Evolutionary conservation across 1,284 basidiomycete species (phyloP), one percentile per base, ranked within the genome.

Genomic region (Schizopora paradoxa): DNA sequence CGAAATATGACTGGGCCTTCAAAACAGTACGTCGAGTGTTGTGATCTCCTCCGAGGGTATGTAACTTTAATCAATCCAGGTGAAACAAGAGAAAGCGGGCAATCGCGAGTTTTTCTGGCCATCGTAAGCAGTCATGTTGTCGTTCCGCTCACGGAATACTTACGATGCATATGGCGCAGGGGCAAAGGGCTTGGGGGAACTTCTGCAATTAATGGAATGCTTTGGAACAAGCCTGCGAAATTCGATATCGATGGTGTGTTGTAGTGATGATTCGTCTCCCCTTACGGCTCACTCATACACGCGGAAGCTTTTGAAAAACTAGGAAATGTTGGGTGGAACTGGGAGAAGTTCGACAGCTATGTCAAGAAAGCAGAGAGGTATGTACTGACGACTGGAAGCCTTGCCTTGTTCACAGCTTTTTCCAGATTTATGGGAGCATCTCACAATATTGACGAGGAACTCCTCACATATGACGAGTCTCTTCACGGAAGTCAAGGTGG

Each of bases 1-100:
- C 51, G 0, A 33, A 57, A 31, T 64, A 62, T 43, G 61, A 64
- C 41, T 66, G 64, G 64, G 42, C 41, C 6, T 62, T 61, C 42
- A 48, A 51, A 46, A 66, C 64, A 5, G 60, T 59, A 4, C 53
- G 58, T 4, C 57, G 57, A 35, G 51, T n/a, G n/a, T n/a, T n/a
- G n/a, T n/a, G n/a, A n/a, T n/a, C n/a, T n/a, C n/a, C n/a, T n/a
- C n/a, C n/a, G n/a, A n/a, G n/a, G n/a, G n/a, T n/a, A n/a, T n/a
- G n/a, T n/a, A n/a, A n/a, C n/a, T n/a, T n/a, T n/a, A n/a, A n/a
- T n/a, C n/a, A n/a, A n/a, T n/a, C n/a, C n/a, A n/a, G n/a, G n/a
- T n/a, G n/a, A n/a, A n/a, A n/a, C n/a, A n/a, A 40, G n/a, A n/a
- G 14, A 41, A 55, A 35, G 40, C 47, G 18, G 49, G 52, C 25